Conservation (phyloP, 108 stramenopile species). For the Skeletonema costatum region DNA sequence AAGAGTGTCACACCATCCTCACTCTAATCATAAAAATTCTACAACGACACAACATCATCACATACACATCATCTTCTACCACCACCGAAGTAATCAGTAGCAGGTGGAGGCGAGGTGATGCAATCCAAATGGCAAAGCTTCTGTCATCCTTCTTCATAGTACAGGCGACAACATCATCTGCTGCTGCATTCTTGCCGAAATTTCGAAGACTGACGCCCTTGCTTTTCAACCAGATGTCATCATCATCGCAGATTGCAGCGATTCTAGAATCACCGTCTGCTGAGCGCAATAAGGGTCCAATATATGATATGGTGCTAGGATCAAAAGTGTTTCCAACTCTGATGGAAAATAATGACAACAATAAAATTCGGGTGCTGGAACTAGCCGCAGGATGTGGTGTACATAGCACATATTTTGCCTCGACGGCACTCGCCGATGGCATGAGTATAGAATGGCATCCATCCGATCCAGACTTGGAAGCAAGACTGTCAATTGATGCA, state of each 20-base stretch:
- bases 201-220: background rate
- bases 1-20: too few species aligned
- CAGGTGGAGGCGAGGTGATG: too few species aligned
- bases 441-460: conserved; percentile 28
- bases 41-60: too few species aligned
- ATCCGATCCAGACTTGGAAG: conserved; percentile 32
- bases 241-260: background rate
- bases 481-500: conserved; percentile 30
- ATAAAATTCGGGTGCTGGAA: conserved; percentile 50
- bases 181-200: background rate
- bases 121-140: background rate
- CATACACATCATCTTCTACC: too few species aligned
- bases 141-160: background rate
- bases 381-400: conserved; percentile 76
- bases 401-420: conserved; percentile 54
- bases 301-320: conserved; percentile 59
- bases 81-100: too few species aligned
- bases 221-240: background rate
- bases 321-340: conserved; percentile 45
- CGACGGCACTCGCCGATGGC: background rate
- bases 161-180: background rate
- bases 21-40: too few species aligned
- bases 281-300: conserved; percentile 80
- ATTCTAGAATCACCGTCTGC: conserved; percentile 77
- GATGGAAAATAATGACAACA: conserved; percentile 2